Conservation (phyloP, 805 yeast genomes). For the Debaryomyces castellii region DNA sequence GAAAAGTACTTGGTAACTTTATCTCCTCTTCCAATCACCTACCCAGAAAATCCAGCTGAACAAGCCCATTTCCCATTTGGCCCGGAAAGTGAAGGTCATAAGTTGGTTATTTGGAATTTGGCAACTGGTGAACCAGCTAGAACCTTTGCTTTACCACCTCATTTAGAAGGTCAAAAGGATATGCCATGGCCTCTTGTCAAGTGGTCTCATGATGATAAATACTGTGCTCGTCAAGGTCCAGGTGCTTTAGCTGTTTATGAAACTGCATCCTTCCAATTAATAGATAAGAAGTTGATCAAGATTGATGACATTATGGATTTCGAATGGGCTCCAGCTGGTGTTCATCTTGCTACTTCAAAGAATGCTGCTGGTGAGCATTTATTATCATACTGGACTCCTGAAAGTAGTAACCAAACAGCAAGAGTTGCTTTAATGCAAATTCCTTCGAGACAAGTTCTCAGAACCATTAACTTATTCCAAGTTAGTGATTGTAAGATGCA, state of each 20-base stretch:
- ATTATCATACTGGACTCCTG: conserved; percentile 97
- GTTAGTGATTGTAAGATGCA: conserved; percentile 86
- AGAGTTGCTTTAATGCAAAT: conserved; percentile 88
- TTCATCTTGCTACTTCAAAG: conserved; percentile 58
- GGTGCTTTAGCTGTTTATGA: conserved; percentile 91
- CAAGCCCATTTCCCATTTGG: conserved; percentile 77
- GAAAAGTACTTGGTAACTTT: conserved; percentile 89
- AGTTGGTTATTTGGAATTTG: conserved; percentile 90
- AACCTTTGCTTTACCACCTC: conserved; percentile 86
- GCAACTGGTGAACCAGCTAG: conserved; percentile 78
- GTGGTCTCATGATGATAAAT: conserved; percentile 92
- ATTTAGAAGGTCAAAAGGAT: conserved; percentile 62
- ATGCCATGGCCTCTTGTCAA: conserved; percentile 95
- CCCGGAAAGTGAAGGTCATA: conserved; percentile 87
- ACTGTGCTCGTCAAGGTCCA: conserved; percentile 93
- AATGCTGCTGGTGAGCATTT: conserved; percentile 59
- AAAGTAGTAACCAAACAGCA: conserved; percentile 86
- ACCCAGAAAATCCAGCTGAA: conserved; percentile 62
- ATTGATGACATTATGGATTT: conserved; percentile 85
- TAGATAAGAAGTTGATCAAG: conserved; percentile 83
- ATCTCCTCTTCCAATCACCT: conserved; percentile 77
- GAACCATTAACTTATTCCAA: conserved; percentile 93
- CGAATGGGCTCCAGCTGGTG: conserved; percentile 92
- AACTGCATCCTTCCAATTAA: conserved; percentile 68
- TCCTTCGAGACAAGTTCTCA: conserved; percentile 76